These are phyloP conservation scores for Aspergillus nidulans DNA, from an alignment of 495 filamentous ascomycete genomes.

Conservation along the genomic window DNA sequence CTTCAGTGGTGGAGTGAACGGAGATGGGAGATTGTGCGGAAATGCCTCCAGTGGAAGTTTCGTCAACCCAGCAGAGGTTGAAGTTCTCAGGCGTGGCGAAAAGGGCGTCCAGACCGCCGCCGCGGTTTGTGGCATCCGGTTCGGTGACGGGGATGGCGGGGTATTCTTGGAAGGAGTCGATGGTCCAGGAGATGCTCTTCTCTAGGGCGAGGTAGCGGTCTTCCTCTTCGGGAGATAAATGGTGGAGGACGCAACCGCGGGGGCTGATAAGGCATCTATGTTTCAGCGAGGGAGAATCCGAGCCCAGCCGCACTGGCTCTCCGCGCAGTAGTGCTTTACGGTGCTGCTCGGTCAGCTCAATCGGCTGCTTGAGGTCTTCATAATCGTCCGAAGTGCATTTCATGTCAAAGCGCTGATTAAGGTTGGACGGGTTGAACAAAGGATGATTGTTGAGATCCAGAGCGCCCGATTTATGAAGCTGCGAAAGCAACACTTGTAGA, in stretches of 20 bases:
- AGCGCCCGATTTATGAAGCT: conserved; percentile 45
- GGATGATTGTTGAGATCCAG: conserved; percentile 47
- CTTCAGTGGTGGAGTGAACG: conserved; percentile 20
- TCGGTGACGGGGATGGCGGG: conserved; percentile 26
- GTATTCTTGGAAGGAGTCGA: conserved; percentile 31
- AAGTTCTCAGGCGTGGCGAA: conserved; percentile 42
- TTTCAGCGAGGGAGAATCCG: conserved; percentile 34
- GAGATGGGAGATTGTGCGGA: conserved; percentile 24
- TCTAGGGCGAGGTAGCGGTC: conserved; percentile 72
- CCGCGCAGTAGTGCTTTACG: conserved; percentile 40
- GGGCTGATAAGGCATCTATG: conserved; percentile 65
- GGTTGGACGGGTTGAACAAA: conserved; percentile 51
- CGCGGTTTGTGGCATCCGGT: conserved; percentile 36
- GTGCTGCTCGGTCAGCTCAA: conserved; percentile 36
- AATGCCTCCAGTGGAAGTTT: conserved; percentile 21
- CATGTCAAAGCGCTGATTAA: conserved; percentile 50
- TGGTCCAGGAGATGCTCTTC: conserved; percentile 42
- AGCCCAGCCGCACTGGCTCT: conserved; percentile 34
- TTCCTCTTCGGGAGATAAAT: conserved; percentile 72
- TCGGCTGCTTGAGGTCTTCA: conserved; percentile 32
- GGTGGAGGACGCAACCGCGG: conserved; percentile 70
- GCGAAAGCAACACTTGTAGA: conserved; percentile 42
- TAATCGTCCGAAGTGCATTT: conserved; percentile 45
- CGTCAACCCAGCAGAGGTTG: conserved; percentile 41
- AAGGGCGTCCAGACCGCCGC: conserved; percentile 41